phyloP scores from a whole-genome alignment of 2,329 filamentous ascomycete genomes.

The Trichoderma sp. region DNA sequence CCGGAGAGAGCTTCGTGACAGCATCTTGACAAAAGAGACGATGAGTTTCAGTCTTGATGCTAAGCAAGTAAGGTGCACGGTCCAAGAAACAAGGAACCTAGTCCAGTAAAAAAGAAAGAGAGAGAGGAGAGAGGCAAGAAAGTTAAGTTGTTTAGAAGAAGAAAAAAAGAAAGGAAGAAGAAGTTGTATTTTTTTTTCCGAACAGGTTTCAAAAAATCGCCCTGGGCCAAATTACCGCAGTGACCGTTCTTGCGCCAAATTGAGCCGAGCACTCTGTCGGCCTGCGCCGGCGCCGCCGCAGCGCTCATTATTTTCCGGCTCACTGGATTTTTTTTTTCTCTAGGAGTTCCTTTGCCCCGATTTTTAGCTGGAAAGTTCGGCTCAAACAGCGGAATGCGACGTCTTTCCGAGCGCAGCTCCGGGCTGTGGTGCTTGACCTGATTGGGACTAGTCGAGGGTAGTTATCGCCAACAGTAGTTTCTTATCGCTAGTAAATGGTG shows the following conservation, averaged over 20 bases:
- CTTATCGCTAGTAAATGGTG: not conserved
- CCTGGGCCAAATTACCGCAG: conserved; percentile 3
- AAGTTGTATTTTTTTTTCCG: not conserved
- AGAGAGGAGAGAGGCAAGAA: not conserved
- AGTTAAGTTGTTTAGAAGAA: not conserved
- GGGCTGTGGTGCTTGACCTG: not conserved
- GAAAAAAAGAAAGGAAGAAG: not conserved
- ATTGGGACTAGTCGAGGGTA: not conserved
- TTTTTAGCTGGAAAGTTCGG: conserved; percentile 1
- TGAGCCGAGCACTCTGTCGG: conserved; percentile 18
- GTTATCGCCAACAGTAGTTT: not conserved
- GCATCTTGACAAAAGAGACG: conserved; percentile 43
- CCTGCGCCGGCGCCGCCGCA: conserved; percentile 16
- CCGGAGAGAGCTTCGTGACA: conserved; percentile 57
- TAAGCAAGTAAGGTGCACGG: conserved; percentile 1
- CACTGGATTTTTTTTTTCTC: not conserved
- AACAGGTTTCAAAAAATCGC: conserved; percentile 10
- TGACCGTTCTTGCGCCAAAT: conserved; percentile 15
- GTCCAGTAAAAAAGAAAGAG: not conserved
- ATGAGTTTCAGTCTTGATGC: not conserved
- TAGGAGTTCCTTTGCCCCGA: not conserved
- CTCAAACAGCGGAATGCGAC: conserved; percentile 25
- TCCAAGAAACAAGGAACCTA: conserved; percentile 14
- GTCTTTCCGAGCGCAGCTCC: conserved; percentile 24
- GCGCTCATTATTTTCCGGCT: not conserved